Evolutionary conservation across 345 rosid genomes (phyloP), one percentile per base, ranked within the genome.

Genomic region (Balakata baccata): DNA sequence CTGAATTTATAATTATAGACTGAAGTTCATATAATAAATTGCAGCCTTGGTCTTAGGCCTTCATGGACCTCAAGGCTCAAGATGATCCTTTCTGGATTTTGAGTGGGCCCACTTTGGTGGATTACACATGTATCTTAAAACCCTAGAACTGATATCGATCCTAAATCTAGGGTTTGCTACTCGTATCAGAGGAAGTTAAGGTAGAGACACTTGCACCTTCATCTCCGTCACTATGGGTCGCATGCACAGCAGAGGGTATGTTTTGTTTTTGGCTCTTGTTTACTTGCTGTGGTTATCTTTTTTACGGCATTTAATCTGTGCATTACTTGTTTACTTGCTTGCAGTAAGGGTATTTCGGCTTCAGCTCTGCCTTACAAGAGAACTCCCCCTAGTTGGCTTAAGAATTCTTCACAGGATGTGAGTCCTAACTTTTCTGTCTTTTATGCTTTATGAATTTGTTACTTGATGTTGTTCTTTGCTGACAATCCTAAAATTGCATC

Each of bases 351-450:
- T 76, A 90, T 92, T 64, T 92, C 97, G 0, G 90, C 97, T 59
- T 90, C 97, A 25, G 96, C 96, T 76, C 70, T 90, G 75, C 97
- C 97, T 1, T 92, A 90, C 89, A 92, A 90, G 86, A 78, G 96
- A 62, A 90, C 97, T 13, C 82, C 97, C 3, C 96, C 96, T 2
- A 80, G 86, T 25, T 92, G 97, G 97, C 88, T 92, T 69, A 92
- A 92, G 85, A 84, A 81, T 70, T 59, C 86, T 73, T 25, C 88
- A 58, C 89, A 84, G 68, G 94, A 89, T 81, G 93, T 89, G 68
- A 89, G 84, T 70, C 53, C 8, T 4, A 16, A n/a, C 9, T 38
- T 9, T 3, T 69, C 23, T 9, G 4, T 56, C 3, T 58, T 17
- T 12, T 0, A 0, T 0, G 23, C 6, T 34, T 41, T n/a, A 18